Base-by-base conservation (phyloP, 1,139 yeast genomes). In the Geotrichum cucujoidarum region DNA sequence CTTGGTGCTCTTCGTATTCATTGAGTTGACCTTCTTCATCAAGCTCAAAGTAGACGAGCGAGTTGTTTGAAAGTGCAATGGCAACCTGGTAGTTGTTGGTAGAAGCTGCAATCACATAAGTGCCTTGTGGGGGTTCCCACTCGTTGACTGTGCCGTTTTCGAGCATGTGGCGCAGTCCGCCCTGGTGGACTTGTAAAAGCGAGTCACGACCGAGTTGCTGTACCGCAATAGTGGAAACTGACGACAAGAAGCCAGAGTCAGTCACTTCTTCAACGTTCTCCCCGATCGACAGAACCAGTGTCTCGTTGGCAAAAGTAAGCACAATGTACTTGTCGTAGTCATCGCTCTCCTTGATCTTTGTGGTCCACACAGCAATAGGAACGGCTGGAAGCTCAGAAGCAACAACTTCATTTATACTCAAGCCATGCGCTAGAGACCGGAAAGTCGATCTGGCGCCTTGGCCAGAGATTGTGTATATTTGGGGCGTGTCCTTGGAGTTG, bases 71-170 rank as follows among this genome's bases (percentile, higher is more conserved):
- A 8, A 92, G 65, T 0, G 81, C 89, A 7, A 92, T 60, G 0
- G 78, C 78, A 0, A 90, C 71, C 63, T 92, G 97, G 18, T 76
- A 73, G 35, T 74, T 71, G 33, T 87, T 87, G 2, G 83, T 68
- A 1, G 87, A 65, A 0, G 90, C 83, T 24, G 71, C 68, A 0
- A 76, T 60, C 36, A 92, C 74, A 27, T 76, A 70, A 14, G 83
- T 78, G 5, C 95, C 95, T 0, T 83, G 82, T 0, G 96, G 95
- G 1, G 96, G 88, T 36, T 68, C 72, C 98, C 98, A 92, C 55
- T 85, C 85, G 6, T 78, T 71, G 3, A 66, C 59, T 32, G 66
- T 68, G 3, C 57, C 51, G 47, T 61, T 60, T 27, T 71, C 70
- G 3, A 69, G 64, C 2, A 89, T 71, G 57, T 85, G 90, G 16